phyloP scores from a whole-genome alignment of 73 alveolate species.

The Paramecium pentaurelia region DNA sequence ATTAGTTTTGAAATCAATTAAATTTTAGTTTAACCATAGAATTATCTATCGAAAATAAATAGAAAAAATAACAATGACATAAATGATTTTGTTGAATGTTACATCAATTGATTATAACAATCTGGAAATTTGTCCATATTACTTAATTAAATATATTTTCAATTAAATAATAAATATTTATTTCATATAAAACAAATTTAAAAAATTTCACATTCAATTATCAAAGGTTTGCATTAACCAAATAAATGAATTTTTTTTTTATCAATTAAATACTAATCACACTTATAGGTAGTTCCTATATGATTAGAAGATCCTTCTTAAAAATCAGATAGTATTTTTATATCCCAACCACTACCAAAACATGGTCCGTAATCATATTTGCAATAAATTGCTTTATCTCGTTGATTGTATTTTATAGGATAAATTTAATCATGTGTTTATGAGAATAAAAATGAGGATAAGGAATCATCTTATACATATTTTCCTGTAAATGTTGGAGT shows the following conservation, averaged over 20 bases:
- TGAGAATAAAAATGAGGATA: slow-evolving; percentile 13
- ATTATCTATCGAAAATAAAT: no score
- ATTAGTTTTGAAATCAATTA: no score
- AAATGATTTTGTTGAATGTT: no score
- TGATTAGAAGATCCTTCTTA: background rate
- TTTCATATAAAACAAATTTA: background rate
- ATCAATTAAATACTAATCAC: background rate
- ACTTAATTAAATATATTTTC: no score
- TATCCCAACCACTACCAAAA: background rate
- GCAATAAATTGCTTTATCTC: background rate
- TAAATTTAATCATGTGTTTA: background rate
- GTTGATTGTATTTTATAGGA: background rate
- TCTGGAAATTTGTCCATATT: no score
- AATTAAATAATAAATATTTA: no score
- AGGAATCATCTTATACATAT: background rate
- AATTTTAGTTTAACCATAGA: no score
- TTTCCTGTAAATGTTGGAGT: background rate
- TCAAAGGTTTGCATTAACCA: background rate
- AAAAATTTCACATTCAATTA: background rate
- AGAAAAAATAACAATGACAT: no score
- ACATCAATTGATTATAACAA: no score
- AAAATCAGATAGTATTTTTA: background rate
- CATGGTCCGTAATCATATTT: background rate
- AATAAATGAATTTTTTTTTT: background rate
- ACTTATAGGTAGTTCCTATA: background rate